These are phyloP conservation scores for Didymella segeticola DNA, from an alignment of 2,329 filamentous ascomycete genomes.

Conservation along the genomic window DNA sequence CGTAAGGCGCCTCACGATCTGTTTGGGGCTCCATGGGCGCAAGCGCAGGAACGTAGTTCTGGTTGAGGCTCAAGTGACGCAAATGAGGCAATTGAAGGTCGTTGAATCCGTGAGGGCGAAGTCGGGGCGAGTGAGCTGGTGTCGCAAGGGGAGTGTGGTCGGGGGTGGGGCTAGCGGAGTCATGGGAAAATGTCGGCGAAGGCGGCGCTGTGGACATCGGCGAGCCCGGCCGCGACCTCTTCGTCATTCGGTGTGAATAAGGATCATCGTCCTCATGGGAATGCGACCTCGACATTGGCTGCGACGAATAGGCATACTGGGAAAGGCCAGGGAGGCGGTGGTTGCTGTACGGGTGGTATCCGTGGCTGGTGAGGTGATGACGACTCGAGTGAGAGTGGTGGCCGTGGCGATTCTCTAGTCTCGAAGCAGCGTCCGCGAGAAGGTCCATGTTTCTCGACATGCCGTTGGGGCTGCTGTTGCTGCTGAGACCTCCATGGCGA, in stretches of 20 bases:
- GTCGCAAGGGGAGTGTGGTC: constrained; percentile 99
- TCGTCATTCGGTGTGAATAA: constrained; percentile 76
- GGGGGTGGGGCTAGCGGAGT: constrained; percentile 92
- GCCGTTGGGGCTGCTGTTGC: constrained; percentile 55
- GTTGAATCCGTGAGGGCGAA: constrained; percentile 74
- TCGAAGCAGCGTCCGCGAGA: constrained; percentile 72
- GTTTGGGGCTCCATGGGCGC: constrained; percentile 74
- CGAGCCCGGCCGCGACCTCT: constrained; percentile 90
- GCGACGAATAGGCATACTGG: constrained; percentile 65
- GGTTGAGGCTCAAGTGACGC: constrained; percentile 72
- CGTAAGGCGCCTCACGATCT: constrained; percentile 65
- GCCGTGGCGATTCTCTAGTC: constrained; percentile 67
- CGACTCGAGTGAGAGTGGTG: constrained; percentile 50
- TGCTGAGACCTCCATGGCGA: constrained; percentile 45
- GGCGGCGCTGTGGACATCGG: constrained; percentile 95
- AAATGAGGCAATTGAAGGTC: constrained; percentile 87
- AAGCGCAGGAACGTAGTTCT: constrained; percentile 65
- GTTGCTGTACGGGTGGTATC: constrained; percentile 57
- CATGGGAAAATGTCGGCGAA: constrained; percentile 94
- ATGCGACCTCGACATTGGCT: constrained; percentile 91
- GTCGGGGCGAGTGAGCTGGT: constrained; percentile 89
- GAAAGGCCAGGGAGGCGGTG: constrained; percentile 64
- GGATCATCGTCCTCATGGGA: constrained; percentile 84
- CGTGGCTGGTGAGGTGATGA: constrained; percentile 50
- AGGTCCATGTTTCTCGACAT: constrained; percentile 68